Base-by-base conservation (phyloP, 768 basidiomycete genomes). In the Kondoa subrosea region DNA sequence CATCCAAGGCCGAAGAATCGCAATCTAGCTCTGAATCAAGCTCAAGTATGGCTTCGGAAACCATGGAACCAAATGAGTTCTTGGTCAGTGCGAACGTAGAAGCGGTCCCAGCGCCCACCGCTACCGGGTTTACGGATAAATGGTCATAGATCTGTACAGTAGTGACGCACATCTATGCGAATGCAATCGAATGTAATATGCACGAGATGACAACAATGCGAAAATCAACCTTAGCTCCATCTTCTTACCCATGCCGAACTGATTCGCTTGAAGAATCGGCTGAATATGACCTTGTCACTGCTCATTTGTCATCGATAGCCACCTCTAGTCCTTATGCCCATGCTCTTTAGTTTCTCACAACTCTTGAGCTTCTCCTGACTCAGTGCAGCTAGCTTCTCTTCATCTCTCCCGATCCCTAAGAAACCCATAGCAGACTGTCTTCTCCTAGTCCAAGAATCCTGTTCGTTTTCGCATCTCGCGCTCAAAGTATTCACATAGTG, bases 391-490 rank as follows among this genome's bases (percentile, higher is more conserved):
- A 97, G 87, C 78, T 89, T 88, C 33, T 90, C 86, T 87, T 88
- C 90, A 75, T 97, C 88, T 14, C 90, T 88, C 32, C 91, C 89
- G 66, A 95, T 80, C 3, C 92, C 93, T 76, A 96, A 91, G 70
- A 95, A 77, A 2, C 93, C 93, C 50, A 88, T 77, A 73, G 90
- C 86, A 8, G 82, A 81, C 65, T 91, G 86, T 74, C 86, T 85
- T 69, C 80, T 78, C 69, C 85, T 84, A 73, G 87, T 82, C 75
- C 85, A 86, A 67, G 79, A 76, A 72, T 89, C 85, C 62, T 84
- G 68, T 57, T 84, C 86, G 3, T 81, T 80, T 72, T 86, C 84
- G 76, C 93, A 97, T 73, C 84, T 80, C 33, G 80, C 75, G 71
- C 85, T 87, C 67, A 91, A 78, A 65, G 83, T 82, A 70, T 84